A percentile compares a stretch with the other conserved stretches of the same genome.
phyloP scores from a whole-genome alignment of 1,139 yeast genomes.

The Eremothecium cymbalariae region DNA sequence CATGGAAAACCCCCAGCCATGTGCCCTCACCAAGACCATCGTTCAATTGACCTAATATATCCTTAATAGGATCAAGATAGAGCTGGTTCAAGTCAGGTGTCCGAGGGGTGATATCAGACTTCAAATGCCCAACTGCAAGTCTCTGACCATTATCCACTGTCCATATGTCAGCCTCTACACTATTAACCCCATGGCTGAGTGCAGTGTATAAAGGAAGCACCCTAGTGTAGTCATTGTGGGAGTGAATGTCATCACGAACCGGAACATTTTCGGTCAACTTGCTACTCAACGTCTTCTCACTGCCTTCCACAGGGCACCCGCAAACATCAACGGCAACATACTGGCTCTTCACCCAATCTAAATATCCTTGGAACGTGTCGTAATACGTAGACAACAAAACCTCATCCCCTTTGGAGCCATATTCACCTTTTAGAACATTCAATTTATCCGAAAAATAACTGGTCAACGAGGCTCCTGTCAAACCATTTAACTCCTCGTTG shows the following conservation, averaged over 20 bases:
- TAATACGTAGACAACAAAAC: no score
- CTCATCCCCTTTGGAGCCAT: no score
- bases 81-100: constrained; percentile 41
- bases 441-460: no score
- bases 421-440: no score
- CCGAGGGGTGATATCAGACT: constrained; percentile 37
- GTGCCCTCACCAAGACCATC: constrained; percentile 5
- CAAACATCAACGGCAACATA: no score
- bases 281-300: no score
- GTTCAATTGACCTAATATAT: constrained; percentile 40
- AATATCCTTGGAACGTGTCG: no score
- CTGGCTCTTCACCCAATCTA: no score
- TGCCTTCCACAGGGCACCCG: no score
- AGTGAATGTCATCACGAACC: constrained; percentile 46
- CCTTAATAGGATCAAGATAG: constrained; percentile 47
- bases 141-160: constrained; percentile 35
- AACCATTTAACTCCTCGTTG: no score
- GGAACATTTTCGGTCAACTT: constrained; percentile 44
- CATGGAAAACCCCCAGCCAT: constrained; percentile 38
- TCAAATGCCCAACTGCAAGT: constrained; percentile 60
- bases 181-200: constrained; percentile 46
- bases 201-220: constrained; percentile 54
- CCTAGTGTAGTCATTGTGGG: constrained; percentile 75
- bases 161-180: constrained; percentile 72
- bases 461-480: no score